Evolutionary conservation across 1,139 yeast genomes (phyloP).

Genomic region (Scheffersomyces insectosa): DNA sequence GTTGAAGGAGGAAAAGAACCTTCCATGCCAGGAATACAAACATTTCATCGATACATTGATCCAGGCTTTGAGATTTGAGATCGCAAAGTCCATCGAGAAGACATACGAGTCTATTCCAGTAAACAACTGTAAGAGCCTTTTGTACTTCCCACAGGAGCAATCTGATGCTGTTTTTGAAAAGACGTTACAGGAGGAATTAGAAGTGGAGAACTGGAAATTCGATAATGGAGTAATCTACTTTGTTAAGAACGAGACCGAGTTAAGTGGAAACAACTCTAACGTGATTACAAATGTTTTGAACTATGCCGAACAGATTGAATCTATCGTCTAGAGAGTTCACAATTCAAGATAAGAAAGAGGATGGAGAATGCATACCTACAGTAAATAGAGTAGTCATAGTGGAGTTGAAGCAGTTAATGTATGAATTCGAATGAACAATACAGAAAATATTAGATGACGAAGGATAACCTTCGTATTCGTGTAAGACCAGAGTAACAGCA

Average conservation of each 20-base stretch:
- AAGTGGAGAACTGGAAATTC: conserved; percentile 62
- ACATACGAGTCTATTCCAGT: conserved; percentile 78
- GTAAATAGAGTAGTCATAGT: not conserved
- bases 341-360: not conserved
- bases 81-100: conserved; percentile 81
- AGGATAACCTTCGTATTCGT: too few relatives aligned
- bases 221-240: conserved; percentile 63
- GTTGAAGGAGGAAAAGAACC: conserved; percentile 52
- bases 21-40: conserved; percentile 59
- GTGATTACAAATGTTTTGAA: conserved; percentile 66
- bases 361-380: not conserved
- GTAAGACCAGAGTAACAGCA: too few relatives aligned
- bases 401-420: too few relatives aligned
- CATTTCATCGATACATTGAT: conserved; percentile 66
- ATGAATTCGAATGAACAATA: too few relatives aligned
- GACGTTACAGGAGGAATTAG: conserved; percentile 53
- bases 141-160: conserved; percentile 68
- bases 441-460: too few relatives aligned
- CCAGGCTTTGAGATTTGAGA: conserved; percentile 78
- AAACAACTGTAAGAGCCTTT: conserved; percentile 76
- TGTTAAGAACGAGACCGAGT: conserved; percentile 36
- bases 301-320: conserved; percentile 86
- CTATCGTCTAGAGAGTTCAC: conserved; percentile 58
- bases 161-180: conserved; percentile 59
- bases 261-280: conserved; percentile 23